Evolutionary conservation across 495 filamentous ascomycete genomes (phyloP).

Genomic region (Hyaloscypha bicolor): DNA sequence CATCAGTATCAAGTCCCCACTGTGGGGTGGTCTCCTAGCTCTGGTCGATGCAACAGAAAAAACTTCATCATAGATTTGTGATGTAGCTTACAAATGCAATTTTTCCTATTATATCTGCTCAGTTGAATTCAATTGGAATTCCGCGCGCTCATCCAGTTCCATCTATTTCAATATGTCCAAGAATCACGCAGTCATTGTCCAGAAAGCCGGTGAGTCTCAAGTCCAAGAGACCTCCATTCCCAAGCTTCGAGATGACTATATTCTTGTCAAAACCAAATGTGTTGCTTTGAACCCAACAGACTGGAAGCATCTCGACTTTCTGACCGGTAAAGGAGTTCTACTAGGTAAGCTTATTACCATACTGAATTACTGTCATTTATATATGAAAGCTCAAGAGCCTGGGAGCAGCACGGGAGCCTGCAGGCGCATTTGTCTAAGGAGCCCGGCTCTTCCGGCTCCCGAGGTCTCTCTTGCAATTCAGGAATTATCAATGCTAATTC

Average conservation of each 20-base stretch:
- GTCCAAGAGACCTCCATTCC: slow-evolving; percentile 19
- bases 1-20: background rate
- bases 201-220: slow-evolving; percentile 16
- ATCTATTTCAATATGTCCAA: slow-evolving; percentile 17
- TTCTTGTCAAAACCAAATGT: slow-evolving; percentile 33
- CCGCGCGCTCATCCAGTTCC: background rate
- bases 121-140: background rate
- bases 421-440: too few relatives aligned
- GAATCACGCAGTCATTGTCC: slow-evolving; percentile 26
- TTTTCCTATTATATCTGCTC: background rate
- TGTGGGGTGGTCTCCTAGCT: background rate
- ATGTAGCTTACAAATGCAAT: background rate
- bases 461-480: background rate
- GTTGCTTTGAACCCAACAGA: slow-evolving; percentile 52
- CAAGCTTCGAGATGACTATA: slow-evolving; percentile 30
- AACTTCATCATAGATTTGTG: background rate
- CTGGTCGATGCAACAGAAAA: background rate
- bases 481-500: slow-evolving; percentile 7
- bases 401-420: too few relatives aligned
- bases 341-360: background rate
- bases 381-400: too few relatives aligned
- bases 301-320: slow-evolving; percentile 43
- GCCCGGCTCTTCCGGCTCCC: too few relatives aligned
- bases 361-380: too few relatives aligned
- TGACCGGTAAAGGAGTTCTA: slow-evolving; percentile 36